A percentile compares a stretch with the other conserved stretches of the same genome.
Evolutionary conservation across 2,329 filamentous ascomycete genomes (phyloP).

Genomic region (Elsinoe batatas): DNA sequence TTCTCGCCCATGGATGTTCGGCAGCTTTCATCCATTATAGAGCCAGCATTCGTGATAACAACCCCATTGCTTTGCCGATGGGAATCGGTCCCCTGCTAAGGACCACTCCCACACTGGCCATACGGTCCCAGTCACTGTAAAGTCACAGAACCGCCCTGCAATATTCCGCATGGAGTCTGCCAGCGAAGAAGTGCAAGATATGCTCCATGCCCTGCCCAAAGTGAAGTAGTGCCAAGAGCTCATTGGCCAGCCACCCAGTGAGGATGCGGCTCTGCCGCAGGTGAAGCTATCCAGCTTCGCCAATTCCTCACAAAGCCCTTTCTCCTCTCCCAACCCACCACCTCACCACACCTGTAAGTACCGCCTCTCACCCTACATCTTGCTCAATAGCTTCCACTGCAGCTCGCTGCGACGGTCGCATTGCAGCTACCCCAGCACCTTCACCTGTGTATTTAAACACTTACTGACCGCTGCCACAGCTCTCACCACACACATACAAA

Average conservation of each 20-base stretch:
- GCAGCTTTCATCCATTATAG: background rate
- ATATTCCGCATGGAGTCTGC: background rate
- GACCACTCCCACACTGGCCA: background rate
- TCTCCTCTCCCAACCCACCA: background rate
- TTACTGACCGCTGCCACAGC: background rate
- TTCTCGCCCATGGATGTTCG: no score
- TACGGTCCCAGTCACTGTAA: no score
- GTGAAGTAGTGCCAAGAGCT: background rate
- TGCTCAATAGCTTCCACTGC: background rate
- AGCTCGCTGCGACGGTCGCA: background rate
- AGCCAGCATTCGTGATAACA: background rate
- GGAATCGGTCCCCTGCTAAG: background rate
- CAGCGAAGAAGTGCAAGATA: background rate
- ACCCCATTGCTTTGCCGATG: no score
- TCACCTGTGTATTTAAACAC: background rate
- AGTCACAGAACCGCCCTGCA: no score
- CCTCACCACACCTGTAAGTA: background rate
- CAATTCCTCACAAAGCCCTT: background rate
- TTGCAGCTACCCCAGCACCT: background rate
- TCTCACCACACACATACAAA: background rate
- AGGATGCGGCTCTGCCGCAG: background rate
- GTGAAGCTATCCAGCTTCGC: conserved; percentile 5
- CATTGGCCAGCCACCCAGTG: background rate
- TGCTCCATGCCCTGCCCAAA: background rate
- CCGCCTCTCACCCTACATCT: background rate